Base-by-base conservation (phyloP, 495 filamentous ascomycete genomes). In the Talaromyces stipitatus region DNA sequence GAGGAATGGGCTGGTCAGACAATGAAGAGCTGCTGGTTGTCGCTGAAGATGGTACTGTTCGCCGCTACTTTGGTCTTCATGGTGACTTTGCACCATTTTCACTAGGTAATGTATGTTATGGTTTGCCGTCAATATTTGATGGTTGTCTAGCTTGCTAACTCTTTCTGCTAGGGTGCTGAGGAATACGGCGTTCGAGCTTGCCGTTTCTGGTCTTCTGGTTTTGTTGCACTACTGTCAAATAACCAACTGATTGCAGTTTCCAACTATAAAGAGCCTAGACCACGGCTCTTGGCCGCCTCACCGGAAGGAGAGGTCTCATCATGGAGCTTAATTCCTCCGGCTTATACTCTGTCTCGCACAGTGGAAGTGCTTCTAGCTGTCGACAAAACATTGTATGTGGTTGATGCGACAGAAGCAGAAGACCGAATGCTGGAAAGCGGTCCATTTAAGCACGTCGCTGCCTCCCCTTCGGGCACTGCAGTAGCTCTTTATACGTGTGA, bases 31-130 rank as follows among this genome's bases (percentile, higher is more conserved):
- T 98, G 14, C 74, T 98, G 7, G 86, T 95, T 3, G 84, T 97
- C 50, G 89, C 90, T 3, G 83, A 88, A 56, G 94, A 97, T 64
- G 94, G 94, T 52, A 91, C 85, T 8, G 92, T 97, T 26, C 79
- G 91, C 56, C 92, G 89, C 66, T 98, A 97, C 66, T 89, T 87
- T 64, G 89, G 96, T 64, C 72, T 98, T 29, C 87, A 95, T 69
- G 89, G 89, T 38, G 92, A 97, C 62, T 98, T 98, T 69, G 90
- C 85, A 2, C 91, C 96, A 59, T 98, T 97, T 69, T 89, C 89
- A n/a, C 78, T 98, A 2, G 94, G 94, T 41, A 86, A 92, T 75
- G 91, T 87, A 72, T 60, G 73, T 53, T 45, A 16, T 3, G 18
- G 23, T 23, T 10, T 30, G 3, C n/a, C 11, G 20, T 20, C 2